Evolutionary conservation across 768 basidiomycete genomes (phyloP), one percentile per base, ranked within the genome.

Genomic region (Boletus reticuloceps): DNA sequence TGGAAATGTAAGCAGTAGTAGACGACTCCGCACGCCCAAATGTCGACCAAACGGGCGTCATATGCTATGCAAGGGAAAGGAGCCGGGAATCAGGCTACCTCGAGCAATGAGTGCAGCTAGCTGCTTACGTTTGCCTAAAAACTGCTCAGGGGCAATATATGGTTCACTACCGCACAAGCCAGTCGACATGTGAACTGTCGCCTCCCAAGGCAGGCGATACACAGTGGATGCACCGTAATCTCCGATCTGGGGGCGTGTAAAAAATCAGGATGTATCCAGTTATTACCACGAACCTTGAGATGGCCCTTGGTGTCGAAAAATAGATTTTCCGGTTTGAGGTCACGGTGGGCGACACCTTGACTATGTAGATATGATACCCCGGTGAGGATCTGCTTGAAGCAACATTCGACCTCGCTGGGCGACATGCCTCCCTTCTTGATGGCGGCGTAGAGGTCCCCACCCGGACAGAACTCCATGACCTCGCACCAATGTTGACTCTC

Each of bases 141-240:
- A 99, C 74, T 97, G 92, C 72, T 99, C 96, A 29, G 97, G 97
- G 10, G 96, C 96, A 66, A 99, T 99, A 74, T 99, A 99, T 1
- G 96, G 96, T 69, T 99, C 96, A 65, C 91, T 94, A 25, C 96
- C 96, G 64, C 96, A 99, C 31, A 99, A 81, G 5, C 96, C 96
- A 27, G 94, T 97, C 14, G 91, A 94, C 84, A 98, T 88, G 71
- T 99, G 96, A 47, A 98, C 88, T 40, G 94, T 97, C 50, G 88
- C 78, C 76, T 99, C 95, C 96, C 96, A 99, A 40, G 97, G 97
- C 52, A 99, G 84, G 56, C 96, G 84, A 72, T 98, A 99, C 48
- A 99, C 96, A n/a, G 97, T 98, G 42, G 94, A 97, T 10, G 96
- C 97, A 50, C 96, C 96, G 64, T 98, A 99, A 70, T 99, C 96